Base-by-base conservation (phyloP, 768 basidiomycete species). In the Hemileccinum impolitum region DNA sequence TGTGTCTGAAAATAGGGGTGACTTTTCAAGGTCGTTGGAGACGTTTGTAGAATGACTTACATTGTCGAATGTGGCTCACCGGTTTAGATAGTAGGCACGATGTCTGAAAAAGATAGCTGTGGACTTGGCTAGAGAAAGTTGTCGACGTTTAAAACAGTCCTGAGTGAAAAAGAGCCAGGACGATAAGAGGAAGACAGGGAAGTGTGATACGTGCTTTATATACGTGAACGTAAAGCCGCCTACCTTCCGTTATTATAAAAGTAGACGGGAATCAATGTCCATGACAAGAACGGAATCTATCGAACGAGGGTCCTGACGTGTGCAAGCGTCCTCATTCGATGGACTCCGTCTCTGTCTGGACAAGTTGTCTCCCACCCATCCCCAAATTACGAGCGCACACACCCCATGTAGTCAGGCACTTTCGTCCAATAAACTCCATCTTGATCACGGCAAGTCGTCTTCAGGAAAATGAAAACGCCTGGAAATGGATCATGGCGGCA, bases 141-240 rank as follows among this genome's bases (percentile, higher is more conserved):
- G 17, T 25, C 3, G 9, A 30, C 4, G 9, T 25, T 51, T 30
- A 39, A 19, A 40, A 31, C 7, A 32, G 12, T 4, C 28, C 48
- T 51, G 28, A 12, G 8, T 8, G 11, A 30, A 8, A 23, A 23
- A 23, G 23, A 23, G 23, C 23, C 6, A 23, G 23, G 23, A 23
- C 23, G 23, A 30, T 30, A n/a, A 17, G 11, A 26, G 26, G 21
- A 32, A 25, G 14, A 30, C 9, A 23, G 11, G 18, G 14, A 3
- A 1, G 8, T 39, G 19, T 38, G 9, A 35, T 30, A 2, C n/a
- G 14, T 12, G 23, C 31, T 56, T 53, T 62, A 53, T 37, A 23
- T 23, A 23, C 23, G 39, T 30, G 30, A 40, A 2, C 23, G 23
- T 23, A 23, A 23, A 23, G 23, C 23, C 23, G 23, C 21, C 23